Conservation (phyloP, 176 grass and related monocot genomes). For the Oryza punctata region DNA sequence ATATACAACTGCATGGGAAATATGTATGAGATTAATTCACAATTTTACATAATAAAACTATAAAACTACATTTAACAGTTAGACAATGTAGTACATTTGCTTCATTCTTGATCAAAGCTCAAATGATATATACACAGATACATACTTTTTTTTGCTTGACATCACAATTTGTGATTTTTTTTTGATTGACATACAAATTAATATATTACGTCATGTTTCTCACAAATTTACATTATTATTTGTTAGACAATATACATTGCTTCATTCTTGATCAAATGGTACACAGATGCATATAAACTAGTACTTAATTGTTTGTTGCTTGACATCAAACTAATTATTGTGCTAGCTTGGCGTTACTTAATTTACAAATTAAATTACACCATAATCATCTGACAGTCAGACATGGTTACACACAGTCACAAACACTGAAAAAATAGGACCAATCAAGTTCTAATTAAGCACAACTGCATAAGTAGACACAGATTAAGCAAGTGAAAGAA, state of each 20-base stretch:
- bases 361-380: slow-evolving; percentile 31
- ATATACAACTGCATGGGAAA: not conserved
- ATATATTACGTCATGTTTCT: no score
- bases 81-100: not conserved
- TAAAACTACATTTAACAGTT: not conserved
- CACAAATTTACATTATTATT: no score
- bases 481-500: not conserved
- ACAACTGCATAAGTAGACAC: not conserved
- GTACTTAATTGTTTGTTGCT: not conserved
- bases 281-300: not conserved
- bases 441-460: no score
- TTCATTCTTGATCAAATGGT: slow-evolving; percentile 5
- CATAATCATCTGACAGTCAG: slow-evolving; percentile 3
- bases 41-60: not conserved
- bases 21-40: not conserved
- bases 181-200: no score
- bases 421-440: not conserved
- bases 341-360: not conserved
- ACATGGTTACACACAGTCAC: slow-evolving; percentile 18
- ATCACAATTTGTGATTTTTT: no score
- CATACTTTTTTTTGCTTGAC: no score
- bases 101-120: no score
- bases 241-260: not conserved
- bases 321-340: not conserved
- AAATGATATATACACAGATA: no score